Evolutionary conservation across 2,329 filamentous ascomycete genomes (phyloP).

Genomic region (Cryoendolithus antarcticus): DNA sequence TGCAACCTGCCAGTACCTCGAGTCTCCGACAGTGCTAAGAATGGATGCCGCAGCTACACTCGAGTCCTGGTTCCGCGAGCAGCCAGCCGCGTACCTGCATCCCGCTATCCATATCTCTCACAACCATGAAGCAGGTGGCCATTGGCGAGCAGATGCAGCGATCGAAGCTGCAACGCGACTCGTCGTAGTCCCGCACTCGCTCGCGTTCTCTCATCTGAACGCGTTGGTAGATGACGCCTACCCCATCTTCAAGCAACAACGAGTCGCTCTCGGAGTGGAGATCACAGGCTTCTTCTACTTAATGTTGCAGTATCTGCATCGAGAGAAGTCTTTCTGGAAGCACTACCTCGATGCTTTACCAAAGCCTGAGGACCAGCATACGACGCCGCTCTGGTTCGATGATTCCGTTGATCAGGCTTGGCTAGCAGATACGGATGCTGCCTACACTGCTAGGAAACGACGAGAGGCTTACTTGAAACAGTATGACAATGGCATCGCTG

Average conservation of each 20-base stretch:
- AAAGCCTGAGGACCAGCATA: slow-evolving; percentile 17
- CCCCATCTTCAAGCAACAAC: slow-evolving; percentile 17
- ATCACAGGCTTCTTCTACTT: slow-evolving; percentile 26
- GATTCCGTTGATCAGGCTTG: slow-evolving; percentile 19
- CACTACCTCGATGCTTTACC: slow-evolving; percentile 25
- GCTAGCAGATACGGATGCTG: slow-evolving; percentile 26
- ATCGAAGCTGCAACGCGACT: slow-evolving; percentile 12
- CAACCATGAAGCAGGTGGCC: slow-evolving; percentile 15
- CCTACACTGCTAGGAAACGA: slow-evolving; percentile 19
- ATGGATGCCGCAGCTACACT: slow-evolving; percentile 5
- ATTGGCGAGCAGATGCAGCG: slow-evolving; percentile 13
- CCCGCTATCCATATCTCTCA: slow-evolving; percentile 13
- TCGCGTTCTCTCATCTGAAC: slow-evolving; percentile 25
- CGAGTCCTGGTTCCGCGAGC: slow-evolving; percentile 19
- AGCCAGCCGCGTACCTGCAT: slow-evolving; percentile 20
- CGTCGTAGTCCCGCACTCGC: slow-evolving; percentile 20
- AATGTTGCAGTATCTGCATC: slow-evolving; percentile 22
- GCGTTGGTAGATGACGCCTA: slow-evolving; percentile 24
- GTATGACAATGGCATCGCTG: slow-evolving; percentile 21
- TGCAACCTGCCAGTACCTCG: too few relatives aligned
- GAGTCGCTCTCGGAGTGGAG: slow-evolving; percentile 17
- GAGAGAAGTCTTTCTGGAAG: slow-evolving; percentile 24
- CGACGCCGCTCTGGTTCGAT: slow-evolving; percentile 24
- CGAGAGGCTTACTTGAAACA: slow-evolving; percentile 25
- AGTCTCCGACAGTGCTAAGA: too few relatives aligned